Base-by-base conservation (phyloP, 371 early-diverging fungal genomes). In the Mucor saturninus region DNA sequence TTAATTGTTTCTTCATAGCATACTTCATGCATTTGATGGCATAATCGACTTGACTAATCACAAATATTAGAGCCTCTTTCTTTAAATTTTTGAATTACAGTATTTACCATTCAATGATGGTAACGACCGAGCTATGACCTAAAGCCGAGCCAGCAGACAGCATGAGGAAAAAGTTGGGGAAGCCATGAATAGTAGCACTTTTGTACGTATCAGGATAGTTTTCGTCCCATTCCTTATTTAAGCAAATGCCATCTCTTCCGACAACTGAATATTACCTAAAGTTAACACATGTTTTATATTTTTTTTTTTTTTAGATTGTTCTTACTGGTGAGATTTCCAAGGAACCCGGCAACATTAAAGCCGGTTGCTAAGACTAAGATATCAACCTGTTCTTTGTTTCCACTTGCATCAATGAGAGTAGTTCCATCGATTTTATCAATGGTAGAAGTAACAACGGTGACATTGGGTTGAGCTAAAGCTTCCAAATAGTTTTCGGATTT, bases 331-430 rank as follows among this genome's bases (percentile, higher is more conserved):
- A 62, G 39, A 21, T 71, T 71, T 42, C 73, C 73, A 8, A 66
- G 51, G 30, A 75, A 74, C 5, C 68, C 77, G 43, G 76, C 74
- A 6, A 82, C 71, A 48, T 83, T 61, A 62, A 85, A 90, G 1
- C 90, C 90, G 21, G 90, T 90, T 1, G 90, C 90, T 35, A 86
- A 61, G 15, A 88, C 69, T 53, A 89, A 50, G 1, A 76, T 75
- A 64, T 89, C 90, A 0, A 84, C 75, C 52, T 80, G 76, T 46
- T 68, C 66, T 4, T 58, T 39, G 9, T 75, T 66, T 1, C 86
- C 86, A 57, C 79, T 69, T 6, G 56, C 56, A 48, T 74, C 69
- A 0, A 68, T 65, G 50, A 87, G 51, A 0, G 72, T 80, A 42
- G 71, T 58, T 21, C 74, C 76, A 48, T 80, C 64, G 39, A 86